Conservation (phyloP, 176 grass and related monocot genomes). For the Pontederia crassipes region DNA sequence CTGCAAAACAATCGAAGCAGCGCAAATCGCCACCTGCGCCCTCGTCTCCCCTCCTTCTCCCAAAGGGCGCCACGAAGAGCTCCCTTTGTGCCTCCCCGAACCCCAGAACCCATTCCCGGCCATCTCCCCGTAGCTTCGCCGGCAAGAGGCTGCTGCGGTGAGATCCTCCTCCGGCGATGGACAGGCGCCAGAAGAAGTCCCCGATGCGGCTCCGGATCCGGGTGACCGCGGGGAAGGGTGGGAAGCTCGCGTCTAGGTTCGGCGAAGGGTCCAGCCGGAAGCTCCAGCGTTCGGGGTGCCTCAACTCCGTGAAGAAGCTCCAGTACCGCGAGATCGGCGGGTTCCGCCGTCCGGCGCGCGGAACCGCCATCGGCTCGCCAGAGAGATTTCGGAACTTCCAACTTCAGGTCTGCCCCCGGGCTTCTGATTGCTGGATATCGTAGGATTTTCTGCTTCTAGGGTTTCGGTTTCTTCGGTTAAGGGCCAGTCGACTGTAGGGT, state of each 20-base stretch:
- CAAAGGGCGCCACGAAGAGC: too few relatives aligned
- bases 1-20: too few relatives aligned
- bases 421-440: neutral
- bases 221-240: neutral
- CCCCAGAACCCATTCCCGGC: too few relatives aligned
- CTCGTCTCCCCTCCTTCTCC: too few relatives aligned
- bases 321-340: slow-evolving; percentile 17
- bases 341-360: slow-evolving; percentile 2
- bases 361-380: neutral
- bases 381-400: slow-evolving; percentile 22
- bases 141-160: too few relatives aligned
- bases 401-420: slow-evolving; percentile 12
- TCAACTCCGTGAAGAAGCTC: slow-evolving; percentile 17
- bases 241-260: neutral
- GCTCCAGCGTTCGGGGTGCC: neutral
- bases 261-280: neutral
- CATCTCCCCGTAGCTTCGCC: too few relatives aligned
- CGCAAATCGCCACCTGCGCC: too few relatives aligned
- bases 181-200: too few relatives aligned
- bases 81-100: too few relatives aligned
- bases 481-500: neutral
- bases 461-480: neutral
- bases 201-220: too few relatives aligned
- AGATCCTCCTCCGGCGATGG: too few relatives aligned
- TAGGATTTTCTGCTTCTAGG: neutral